Evolutionary conservation across 345 rosid species (phyloP).

Genomic region (Eutrema heterophyllum): DNA sequence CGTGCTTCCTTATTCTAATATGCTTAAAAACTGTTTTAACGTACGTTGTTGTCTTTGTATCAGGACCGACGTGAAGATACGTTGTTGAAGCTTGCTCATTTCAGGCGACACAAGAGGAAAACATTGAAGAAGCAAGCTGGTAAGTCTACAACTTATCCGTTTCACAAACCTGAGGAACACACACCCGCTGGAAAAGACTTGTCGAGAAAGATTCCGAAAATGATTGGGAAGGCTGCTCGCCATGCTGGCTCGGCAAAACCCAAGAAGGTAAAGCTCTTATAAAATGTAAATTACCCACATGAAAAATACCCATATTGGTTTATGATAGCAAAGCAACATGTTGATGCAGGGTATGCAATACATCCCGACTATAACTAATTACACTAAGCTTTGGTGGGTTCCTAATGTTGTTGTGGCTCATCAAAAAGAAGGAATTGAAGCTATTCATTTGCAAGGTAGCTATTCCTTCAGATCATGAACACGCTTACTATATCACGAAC

Average conservation of each 20-base stretch:
- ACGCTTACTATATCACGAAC: not conserved
- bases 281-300: not conserved
- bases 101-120: constrained; percentile 90
- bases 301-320: not conserved
- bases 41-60: constrained; percentile 31
- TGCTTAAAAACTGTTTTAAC: constrained; percentile 2
- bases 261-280: constrained; percentile 59
- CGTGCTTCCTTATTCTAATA: constrained; percentile 6
- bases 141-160: constrained; percentile 62
- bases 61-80: constrained; percentile 99
- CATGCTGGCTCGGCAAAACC: constrained; percentile 80
- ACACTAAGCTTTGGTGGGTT: constrained; percentile 98
- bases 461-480: not conserved
- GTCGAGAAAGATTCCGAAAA: constrained; percentile 72
- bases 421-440: constrained; percentile 98
- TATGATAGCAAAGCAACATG: constrained; percentile 10
- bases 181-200: constrained; percentile 90
- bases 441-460: constrained; percentile 87
- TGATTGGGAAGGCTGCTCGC: constrained; percentile 83
- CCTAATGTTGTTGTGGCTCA: constrained; percentile 97
- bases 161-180: constrained; percentile 93
- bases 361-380: constrained; percentile 88
- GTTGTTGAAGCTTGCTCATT: constrained; percentile 68
- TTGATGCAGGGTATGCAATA: constrained; percentile 58
- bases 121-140: constrained; percentile 62